phyloP scores from a whole-genome alignment of 371 early-diverging fungal species.

The Mucor plumbeus region DNA sequence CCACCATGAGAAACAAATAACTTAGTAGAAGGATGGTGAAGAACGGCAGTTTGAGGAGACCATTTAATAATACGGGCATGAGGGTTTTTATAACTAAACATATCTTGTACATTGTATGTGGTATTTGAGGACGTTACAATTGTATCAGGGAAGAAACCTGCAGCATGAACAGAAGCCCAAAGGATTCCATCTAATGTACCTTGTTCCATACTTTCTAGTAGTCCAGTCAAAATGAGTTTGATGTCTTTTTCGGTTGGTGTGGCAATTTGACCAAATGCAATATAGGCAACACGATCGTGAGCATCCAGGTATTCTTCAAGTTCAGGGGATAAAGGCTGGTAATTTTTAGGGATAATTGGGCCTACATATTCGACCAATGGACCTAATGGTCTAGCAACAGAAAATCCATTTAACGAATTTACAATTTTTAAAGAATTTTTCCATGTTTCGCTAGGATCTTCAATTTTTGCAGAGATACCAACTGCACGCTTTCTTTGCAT shows the following conservation, averaged over 20 bases:
- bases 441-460: background rate
- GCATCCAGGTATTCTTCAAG: constrained; percentile 25
- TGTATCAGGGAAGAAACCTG: constrained; percentile 20
- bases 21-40: constrained; percentile 35
- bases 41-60: constrained; percentile 49
- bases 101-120: constrained; percentile 8
- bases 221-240: constrained; percentile 21
- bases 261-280: constrained; percentile 48
- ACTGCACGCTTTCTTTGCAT: background rate
- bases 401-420: constrained; percentile 30
- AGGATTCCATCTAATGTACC: constrained; percentile 36
- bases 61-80: constrained; percentile 23
- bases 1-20: constrained; percentile 51
- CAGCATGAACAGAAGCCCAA: constrained; percentile 30
- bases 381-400: constrained; percentile 32
- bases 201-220: constrained; percentile 27
- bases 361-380: constrained; percentile 46
- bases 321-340: constrained; percentile 19
- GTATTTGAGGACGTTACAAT: constrained; percentile 11
- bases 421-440: constrained; percentile 29
- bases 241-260: constrained; percentile 18
- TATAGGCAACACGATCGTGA: constrained; percentile 35
- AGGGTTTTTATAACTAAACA: background rate
- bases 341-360: constrained; percentile 26
- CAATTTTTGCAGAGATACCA: background rate